phyloP scores from a whole-genome alignment of 2,329 filamentous ascomycete species.

The Proliferodiscus dingleyae region DNA sequence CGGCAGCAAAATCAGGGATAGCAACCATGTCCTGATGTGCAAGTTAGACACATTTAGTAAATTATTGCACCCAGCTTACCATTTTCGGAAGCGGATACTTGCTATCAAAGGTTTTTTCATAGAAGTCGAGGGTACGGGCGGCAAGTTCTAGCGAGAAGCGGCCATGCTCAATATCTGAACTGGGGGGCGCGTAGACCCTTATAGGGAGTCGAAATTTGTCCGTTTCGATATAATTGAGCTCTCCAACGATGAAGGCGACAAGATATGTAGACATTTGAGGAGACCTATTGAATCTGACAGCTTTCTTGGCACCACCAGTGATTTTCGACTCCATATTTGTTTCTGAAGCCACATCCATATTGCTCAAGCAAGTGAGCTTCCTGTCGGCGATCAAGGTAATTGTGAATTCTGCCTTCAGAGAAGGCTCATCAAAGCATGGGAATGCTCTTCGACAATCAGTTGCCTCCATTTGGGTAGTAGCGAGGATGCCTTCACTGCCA shows the following conservation, averaged over 20 bases:
- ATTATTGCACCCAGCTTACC: constrained; percentile 29
- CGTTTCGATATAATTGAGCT: constrained; percentile 90
- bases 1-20: constrained; percentile 91
- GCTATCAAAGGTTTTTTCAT: constrained; percentile 89
- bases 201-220: constrained; percentile 88
- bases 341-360: constrained; percentile 89
- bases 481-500: constrained; percentile 75
- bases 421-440: constrained; percentile 94
- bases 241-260: constrained; percentile 87
- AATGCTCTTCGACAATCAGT: constrained; percentile 91
- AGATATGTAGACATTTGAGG: constrained; percentile 96
- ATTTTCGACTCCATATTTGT: constrained; percentile 63
- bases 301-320: constrained; percentile 65
- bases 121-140: constrained; percentile 85
- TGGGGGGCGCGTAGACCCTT: constrained; percentile 87
- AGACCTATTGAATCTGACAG: constrained; percentile 86
- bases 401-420: constrained; percentile 88
- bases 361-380: constrained; percentile 85
- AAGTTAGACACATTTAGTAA: not conserved
- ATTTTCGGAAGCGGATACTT: constrained; percentile 87
- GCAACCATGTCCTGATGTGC: constrained; percentile 71
- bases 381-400: constrained; percentile 89
- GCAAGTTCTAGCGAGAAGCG: constrained; percentile 87
- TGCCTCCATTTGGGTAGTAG: constrained; percentile 93
- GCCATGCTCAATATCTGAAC: constrained; percentile 85